These are phyloP conservation scores for Exophiala phaeomuriformis DNA, from an alignment of 2,329 filamentous ascomycete species.

Conservation along the genomic window DNA sequence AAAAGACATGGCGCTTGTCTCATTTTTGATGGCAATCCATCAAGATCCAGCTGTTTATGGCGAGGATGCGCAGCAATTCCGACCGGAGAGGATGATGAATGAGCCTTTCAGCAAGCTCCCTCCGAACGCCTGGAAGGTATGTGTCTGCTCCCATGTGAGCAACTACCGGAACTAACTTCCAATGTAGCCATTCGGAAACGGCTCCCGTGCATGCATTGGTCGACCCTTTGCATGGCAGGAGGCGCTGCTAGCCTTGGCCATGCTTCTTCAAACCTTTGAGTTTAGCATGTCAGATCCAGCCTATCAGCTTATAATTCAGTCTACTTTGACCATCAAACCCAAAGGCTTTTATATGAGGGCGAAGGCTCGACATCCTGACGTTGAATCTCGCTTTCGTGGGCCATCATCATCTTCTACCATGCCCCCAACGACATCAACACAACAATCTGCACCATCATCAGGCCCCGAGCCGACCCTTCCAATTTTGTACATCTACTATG, in stretches of 20 bases:
- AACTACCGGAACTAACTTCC: background rate
- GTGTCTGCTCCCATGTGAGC: background rate
- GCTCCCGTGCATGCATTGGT: conserved; percentile 55
- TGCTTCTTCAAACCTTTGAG: conserved; percentile 65
- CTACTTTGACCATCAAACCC: conserved; percentile 36
- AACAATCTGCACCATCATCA: conserved; percentile 27
- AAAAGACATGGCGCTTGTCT: conserved; percentile 45
- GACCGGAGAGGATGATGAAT: conserved; percentile 65
- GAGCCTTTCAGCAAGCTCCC: conserved; percentile 60
- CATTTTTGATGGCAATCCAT: conserved; percentile 51
- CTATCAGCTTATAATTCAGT: conserved; percentile 34
- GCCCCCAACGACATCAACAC: background rate
- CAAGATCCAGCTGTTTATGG: conserved; percentile 59
- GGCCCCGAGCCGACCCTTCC: conserved; percentile 24
- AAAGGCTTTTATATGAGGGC: conserved; percentile 57
- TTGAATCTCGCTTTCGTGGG: conserved; percentile 26
- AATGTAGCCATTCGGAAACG: conserved; percentile 61
- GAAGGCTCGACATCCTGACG: conserved; percentile 36
- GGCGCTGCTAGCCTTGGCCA: conserved; percentile 52
- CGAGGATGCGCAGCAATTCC: conserved; percentile 57
- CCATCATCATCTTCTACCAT: conserved; percentile 30
- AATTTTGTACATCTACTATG: conserved; percentile 57
- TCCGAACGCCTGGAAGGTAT: conserved; percentile 53
- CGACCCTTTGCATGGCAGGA: conserved; percentile 70
- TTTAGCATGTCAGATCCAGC: conserved; percentile 54